Base-by-base conservation (phyloP, 805 yeast genomes). In the Millerozyma miso region DNA sequence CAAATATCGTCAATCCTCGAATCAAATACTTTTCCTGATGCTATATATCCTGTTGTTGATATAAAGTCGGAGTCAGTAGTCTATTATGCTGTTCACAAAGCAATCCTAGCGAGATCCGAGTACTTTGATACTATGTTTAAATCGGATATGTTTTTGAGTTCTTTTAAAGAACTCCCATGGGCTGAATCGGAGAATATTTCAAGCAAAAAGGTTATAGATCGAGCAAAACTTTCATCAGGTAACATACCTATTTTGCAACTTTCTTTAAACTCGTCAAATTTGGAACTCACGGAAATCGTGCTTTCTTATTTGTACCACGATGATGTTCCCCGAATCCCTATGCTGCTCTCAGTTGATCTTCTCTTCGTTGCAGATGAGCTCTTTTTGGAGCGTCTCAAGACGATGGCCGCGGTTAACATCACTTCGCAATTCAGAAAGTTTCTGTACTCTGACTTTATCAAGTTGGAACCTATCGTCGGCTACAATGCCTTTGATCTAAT, bases 111-210 rank as follows among this genome's bases (percentile, higher is more conserved):
- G 4, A 62, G 89, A 33, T 76, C 85, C 2, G 83, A 77, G 35
- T 85, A 82, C 58, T 86, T 78, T 53, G 77, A 71, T 40, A 72
- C 79, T 2, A 74, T 85, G 82, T 79, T 86, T 54, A 57, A 67
- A 7, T 79, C 86, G 1, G 66, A 58, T 5, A 51, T 67, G 1
- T 66, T 60, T 43, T 33, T 19, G 4, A 37, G 42, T 13, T 38
- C 55, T 5, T 46, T 46, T 4, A 43, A 37, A 18, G 53, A 51
- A 1, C 19, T 49, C 18, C 65, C 66, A 1, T 26, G 42, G 4
- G 38, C 38, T 17, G 39, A 32, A 12, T 42, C 46, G 20, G 20
- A 38, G 14, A 31, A 42, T 19, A 15, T 15, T n/a, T 13, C 52
- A 2, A 23, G 32, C 14, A 40, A 44, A 13, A 43, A 43, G 26